Evolutionary conservation across 768 basidiomycete species (phyloP).

Genomic region (Phaeotremella fagi): DNA sequence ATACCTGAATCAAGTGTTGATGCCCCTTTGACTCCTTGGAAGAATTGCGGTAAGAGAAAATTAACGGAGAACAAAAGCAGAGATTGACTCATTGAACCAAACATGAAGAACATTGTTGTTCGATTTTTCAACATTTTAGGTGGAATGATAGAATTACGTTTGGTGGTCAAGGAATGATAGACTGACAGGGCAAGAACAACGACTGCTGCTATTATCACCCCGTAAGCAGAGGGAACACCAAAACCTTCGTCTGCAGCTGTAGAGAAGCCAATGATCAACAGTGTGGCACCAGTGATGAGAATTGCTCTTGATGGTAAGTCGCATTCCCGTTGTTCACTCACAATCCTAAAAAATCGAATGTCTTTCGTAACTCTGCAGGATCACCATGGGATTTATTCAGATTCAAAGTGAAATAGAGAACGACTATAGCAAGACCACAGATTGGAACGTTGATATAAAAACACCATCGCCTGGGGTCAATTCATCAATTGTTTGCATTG

Average conservation of each 20-base stretch:
- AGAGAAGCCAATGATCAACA: conserved; percentile 49
- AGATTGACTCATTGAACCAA: conserved; percentile 36
- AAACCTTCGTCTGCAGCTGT: conserved; percentile 45
- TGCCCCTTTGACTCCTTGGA: conserved; percentile 37
- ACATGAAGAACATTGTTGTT: conserved; percentile 41
- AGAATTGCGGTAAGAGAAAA: conserved; percentile 35
- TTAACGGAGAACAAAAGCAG: conserved; percentile 30
- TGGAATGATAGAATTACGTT: conserved; percentile 48
- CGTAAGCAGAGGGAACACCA: conserved; percentile 36
- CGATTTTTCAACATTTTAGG: conserved; percentile 45
- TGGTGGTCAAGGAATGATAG: conserved; percentile 43
- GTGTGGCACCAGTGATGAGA: conserved; percentile 41
- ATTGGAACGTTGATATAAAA: conserved; percentile 48
- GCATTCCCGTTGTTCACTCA: conserved; percentile 10
- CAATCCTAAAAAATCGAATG: conserved; percentile 51
- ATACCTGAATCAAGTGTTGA: conserved; percentile 25
- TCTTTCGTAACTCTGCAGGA: conserved; percentile 27
- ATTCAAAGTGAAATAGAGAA: conserved; percentile 48
- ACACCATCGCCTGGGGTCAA: conserved; percentile 33
- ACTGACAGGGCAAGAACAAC: conserved; percentile 10
- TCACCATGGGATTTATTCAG: conserved; percentile 39
- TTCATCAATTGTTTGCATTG: neutral
- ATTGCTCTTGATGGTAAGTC: conserved; percentile 21
- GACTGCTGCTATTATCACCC: conserved; percentile 42
- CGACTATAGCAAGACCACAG: conserved; percentile 41